These are phyloP conservation scores for Cystobasidiaceae sp. DNA, from an alignment of 1,284 basidiomycete species.

Conservation along the genomic window DNA sequence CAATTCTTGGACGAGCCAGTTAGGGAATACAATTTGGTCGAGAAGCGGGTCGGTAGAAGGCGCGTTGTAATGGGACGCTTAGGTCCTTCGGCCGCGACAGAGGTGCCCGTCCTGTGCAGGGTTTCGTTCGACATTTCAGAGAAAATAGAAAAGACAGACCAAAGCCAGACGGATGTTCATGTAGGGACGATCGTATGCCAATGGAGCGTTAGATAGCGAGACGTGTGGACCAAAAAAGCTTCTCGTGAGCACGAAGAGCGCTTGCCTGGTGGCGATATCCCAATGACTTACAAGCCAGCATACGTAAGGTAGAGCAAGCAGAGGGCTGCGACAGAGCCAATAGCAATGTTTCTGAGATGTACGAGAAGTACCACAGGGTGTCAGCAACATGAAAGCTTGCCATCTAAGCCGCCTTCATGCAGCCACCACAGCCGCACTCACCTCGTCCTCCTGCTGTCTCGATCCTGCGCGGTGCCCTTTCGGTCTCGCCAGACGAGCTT, in stretches of 20 bases:
- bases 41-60: neutral
- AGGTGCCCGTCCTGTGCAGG: neutral
- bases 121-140: too few relatives aligned
- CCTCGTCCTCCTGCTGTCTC: conserved; percentile 10
- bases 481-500: conserved; percentile 24
- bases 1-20: conserved; percentile 16
- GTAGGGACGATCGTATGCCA: too few relatives aligned
- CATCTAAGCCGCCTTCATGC: neutral
- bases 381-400: too few relatives aligned
- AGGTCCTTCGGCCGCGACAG: neutral
- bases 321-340: neutral
- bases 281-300: neutral
- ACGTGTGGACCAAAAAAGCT: too few relatives aligned
- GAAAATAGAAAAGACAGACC: neutral
- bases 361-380: too few relatives aligned
- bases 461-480: neutral
- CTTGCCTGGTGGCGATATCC: too few relatives aligned
- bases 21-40: neutral
- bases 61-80: neutral
- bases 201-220: too few relatives aligned
- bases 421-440: neutral
- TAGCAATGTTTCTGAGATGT: neutral
- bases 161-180: neutral
- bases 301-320: neutral
- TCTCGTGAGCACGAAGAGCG: too few relatives aligned